Percentiles rank a stretch among this genome's conserved stretches.
Evolutionary conservation across 2,329 filamentous ascomycete species (phyloP).

Genomic region (Colletotrichum abscissum): DNA sequence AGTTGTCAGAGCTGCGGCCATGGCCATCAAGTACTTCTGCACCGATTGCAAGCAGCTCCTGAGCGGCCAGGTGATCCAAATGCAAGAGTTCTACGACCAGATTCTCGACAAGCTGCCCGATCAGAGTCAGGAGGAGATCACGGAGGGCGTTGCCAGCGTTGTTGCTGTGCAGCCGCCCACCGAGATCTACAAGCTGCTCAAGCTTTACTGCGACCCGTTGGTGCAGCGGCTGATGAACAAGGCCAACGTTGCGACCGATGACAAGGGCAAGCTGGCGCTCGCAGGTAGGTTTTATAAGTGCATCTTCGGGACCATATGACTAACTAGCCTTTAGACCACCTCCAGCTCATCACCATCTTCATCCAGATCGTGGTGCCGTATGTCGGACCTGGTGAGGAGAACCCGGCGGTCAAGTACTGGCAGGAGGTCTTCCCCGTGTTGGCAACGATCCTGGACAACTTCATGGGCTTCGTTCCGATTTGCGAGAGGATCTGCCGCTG

Average conservation of each 20-base stretch:
- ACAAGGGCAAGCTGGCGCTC: conserved; percentile 85
- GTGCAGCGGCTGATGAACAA: conserved; percentile 86
- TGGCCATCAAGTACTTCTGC: conserved; percentile 97
- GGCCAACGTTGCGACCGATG: conserved; percentile 85
- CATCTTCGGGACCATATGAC: not conserved
- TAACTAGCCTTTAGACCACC: conserved; percentile 72
- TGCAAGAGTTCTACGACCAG: conserved; percentile 93
- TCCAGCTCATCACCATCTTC: conserved; percentile 93
- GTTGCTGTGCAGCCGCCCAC: conserved; percentile 85
- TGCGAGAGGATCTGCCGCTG: conserved; percentile 93
- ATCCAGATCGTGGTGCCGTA: conserved; percentile 82
- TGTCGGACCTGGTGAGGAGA: conserved; percentile 76
- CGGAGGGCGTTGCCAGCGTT: conserved; percentile 93
- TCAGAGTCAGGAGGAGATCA: conserved; percentile 93
- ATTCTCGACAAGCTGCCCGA: conserved; percentile 88
- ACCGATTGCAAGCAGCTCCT: conserved; percentile 92
- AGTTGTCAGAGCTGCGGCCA: conserved; percentile 88
- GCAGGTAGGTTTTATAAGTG: conserved; percentile 69
- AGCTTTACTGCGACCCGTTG: conserved; percentile 93
- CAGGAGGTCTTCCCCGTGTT: conserved; percentile 92
- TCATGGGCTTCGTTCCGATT: conserved; percentile 86
- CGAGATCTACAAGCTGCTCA: conserved; percentile 86
- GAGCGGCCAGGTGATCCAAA: conserved; percentile 82
- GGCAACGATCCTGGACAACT: conserved; percentile 87
- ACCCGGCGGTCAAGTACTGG: conserved; percentile 96